These are phyloP conservation scores for Xylaria flabelliformis DNA, from an alignment of 495 filamentous ascomycete genomes.

Conservation along the genomic window DNA sequence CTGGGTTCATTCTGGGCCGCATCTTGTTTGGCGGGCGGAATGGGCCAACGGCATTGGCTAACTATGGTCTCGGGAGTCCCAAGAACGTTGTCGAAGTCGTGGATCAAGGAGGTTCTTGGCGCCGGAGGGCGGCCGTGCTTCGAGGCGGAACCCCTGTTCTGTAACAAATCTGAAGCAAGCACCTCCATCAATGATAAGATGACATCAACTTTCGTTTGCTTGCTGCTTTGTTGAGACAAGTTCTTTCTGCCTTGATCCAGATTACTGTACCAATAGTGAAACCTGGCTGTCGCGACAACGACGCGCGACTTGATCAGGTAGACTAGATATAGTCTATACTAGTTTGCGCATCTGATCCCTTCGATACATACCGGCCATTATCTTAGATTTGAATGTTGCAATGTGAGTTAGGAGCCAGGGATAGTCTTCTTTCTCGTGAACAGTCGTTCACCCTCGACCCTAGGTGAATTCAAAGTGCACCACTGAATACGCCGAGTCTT, in stretches of 20 bases:
- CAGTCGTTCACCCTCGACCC: not conserved
- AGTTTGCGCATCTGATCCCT: not conserved
- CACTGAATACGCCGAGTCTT: not conserved
- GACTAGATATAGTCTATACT: not conserved
- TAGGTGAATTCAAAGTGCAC: not conserved
- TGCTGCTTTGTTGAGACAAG: slow-evolving; percentile 15
- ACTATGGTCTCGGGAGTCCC: slow-evolving; percentile 21
- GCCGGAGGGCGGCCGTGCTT: slow-evolving; percentile 25
- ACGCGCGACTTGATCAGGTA: not conserved
- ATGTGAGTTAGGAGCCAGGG: not conserved
- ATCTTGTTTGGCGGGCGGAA: slow-evolving; percentile 34
- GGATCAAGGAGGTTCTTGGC: slow-evolving; percentile 8
- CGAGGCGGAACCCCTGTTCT: slow-evolving; percentile 50
- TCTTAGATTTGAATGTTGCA: not conserved
- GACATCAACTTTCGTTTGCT: slow-evolving; percentile 16
- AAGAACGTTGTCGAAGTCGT: slow-evolving; percentile 16
- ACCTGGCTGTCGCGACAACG: not conserved
- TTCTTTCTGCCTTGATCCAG: slow-evolving; percentile 1
- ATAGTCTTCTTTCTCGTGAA: not conserved
- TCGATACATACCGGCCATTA: not conserved
- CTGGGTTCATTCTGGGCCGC: not conserved
- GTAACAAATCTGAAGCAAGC: slow-evolving; percentile 58
- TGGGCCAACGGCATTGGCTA: slow-evolving; percentile 42
- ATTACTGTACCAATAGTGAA: not conserved
- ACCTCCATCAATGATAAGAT: slow-evolving; percentile 33